phyloP scores from a whole-genome alignment of 805 yeast species.

The Suhomyces faveliae region DNA sequence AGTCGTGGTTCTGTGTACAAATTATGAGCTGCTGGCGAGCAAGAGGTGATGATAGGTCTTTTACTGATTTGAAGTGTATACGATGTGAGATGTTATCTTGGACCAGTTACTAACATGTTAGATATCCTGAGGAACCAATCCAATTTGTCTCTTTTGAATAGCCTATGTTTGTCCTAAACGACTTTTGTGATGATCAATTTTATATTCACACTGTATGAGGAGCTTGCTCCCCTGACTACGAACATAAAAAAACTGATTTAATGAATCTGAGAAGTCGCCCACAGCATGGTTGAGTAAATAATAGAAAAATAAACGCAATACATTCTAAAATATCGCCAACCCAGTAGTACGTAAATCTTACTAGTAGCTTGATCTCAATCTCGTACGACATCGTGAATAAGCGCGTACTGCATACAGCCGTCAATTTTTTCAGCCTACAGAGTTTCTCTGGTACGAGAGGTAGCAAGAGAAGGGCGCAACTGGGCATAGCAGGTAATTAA shows the following conservation, averaged over 20 bases:
- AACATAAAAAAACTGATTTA: slow-evolving; percentile 50
- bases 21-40: slow-evolving; percentile 43
- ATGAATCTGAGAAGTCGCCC: slow-evolving; percentile 41
- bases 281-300: not conserved
- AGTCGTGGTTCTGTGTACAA: slow-evolving; percentile 56
- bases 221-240: slow-evolving; percentile 35
- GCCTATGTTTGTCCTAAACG: slow-evolving; percentile 6
- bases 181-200: slow-evolving; percentile 41
- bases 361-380: not conserved
- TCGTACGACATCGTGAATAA: not conserved
- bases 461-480: not conserved
- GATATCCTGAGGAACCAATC: not conserved
- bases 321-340: not conserved
- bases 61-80: slow-evolving; percentile 27
- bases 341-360: not conserved
- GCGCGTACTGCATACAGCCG: not conserved
- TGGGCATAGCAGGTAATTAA: not conserved
- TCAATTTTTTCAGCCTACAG: slow-evolving; percentile 1
- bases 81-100: not conserved
- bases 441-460: not conserved
- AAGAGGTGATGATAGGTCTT: slow-evolving; percentile 54
- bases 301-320: not conserved
- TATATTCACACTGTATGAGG: slow-evolving; percentile 61
- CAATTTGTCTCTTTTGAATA: slow-evolving; percentile 20
- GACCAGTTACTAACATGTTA: slow-evolving; percentile 3